Evolutionary conservation across 768 basidiomycete genomes (phyloP), one percentile per base, ranked within the genome.

Genomic region (Suillus lakei): DNA sequence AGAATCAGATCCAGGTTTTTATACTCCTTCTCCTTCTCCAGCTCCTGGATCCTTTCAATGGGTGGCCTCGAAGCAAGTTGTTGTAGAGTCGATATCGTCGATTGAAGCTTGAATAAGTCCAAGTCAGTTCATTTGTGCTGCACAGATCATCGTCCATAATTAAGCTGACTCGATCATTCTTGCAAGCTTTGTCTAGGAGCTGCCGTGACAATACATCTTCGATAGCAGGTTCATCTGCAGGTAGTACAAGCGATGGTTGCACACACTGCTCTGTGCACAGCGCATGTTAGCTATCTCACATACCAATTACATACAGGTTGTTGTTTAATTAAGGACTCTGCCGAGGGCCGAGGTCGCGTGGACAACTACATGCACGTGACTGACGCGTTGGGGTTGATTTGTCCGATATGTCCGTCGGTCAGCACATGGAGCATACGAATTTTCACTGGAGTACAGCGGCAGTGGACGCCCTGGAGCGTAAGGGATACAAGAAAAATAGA

Each of bases 1-100:
- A 93, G 77, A 4, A 95, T 80, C 21, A 95, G 80, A 44, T 93
- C 93, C 1, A 93, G 79, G 64, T 91, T 90, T 69, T 87, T 87
- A 70, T 88, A 88, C 68, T 94, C 93, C 71, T 86, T n/a, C n/a
- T n/a, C n/a, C n/a, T n/a, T 88, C 74, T 90, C 82, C 39, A 93
- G 76, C 41, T 82, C 83, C 65, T 91, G 88, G 34, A 94, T 80
- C 0, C 79, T 79, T 67, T 93, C 91, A 43, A 89, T 65, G 5
- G 92, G 87, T 15, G 92, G 92, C 15, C 92, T 83, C 61, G 87
- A 80, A 0, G 86, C 81, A 5, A 93, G 84, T 66, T 90, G 88
- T 72, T 92, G 88, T 38, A 94, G 82, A 18, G 82, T 61, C 64
- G 87, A 82, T 36, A 93, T 83, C 63, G 88, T 87, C 5, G 85